Evolutionary conservation across 352 stramenopile genomes (phyloP), one percentile per base, ranked within the genome.

Genomic region (Globisporangium carolinianum): DNA sequence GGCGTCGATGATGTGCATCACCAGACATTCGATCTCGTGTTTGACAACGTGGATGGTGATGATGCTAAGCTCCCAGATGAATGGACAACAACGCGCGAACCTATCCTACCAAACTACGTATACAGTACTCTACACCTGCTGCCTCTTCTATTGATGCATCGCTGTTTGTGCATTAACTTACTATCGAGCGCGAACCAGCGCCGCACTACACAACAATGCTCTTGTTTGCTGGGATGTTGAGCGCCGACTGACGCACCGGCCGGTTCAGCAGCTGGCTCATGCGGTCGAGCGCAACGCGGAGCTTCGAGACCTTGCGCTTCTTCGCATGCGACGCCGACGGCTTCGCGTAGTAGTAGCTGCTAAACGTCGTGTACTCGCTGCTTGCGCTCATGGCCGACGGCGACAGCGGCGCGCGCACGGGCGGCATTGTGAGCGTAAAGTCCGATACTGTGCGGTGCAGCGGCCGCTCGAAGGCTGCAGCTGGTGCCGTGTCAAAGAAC

Each of bases 251-350:
- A n/a, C 81, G 78, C 49, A 91, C 81, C 6, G 81, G 81, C 5
- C 78, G 72, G 62, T 91, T 87, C 35, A 91, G 71, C 56, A 91
- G 67, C 53, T 87, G 71, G 62, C 85, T 86, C 54, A 90, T 75
- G 56, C 78, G 78, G 62, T 83, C 72, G 54, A 90, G 59, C 41
- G 76, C 74, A 45, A 77, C 61, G 46, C 87, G 79, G 51, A 89
- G 70, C 64, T 73, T 82, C 24, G 78, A 89, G 5, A 85, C 69
- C 69, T 87, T 87, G 62, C 73, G 75, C 62, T 82, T 83, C 65
- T 74, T 83, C n/a, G 68, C 63, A 49, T 66, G 62, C 17, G 42
- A 51, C 10, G 56, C 51, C 10, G 69, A 57, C 48, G 63, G 61
- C 41, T 56, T 47, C n/a, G 14, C 42, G 24, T 38, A 38, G 42